Conservation (phyloP, 176 grass and related monocot species). For the Alopecurus myosuroides region DNA sequence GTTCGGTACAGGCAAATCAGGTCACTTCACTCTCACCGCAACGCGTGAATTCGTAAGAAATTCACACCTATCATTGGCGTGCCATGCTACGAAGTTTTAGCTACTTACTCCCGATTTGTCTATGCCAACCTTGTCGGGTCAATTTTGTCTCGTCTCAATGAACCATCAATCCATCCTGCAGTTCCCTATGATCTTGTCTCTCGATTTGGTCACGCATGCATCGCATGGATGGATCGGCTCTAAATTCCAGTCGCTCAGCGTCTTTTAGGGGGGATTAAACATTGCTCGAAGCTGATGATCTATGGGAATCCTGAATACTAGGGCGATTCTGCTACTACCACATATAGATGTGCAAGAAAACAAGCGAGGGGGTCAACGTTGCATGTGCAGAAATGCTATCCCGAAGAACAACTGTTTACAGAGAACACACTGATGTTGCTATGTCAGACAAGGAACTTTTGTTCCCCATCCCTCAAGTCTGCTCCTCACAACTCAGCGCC, state of each 20-base stretch:
- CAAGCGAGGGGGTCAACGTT: slow-evolving; percentile 25
- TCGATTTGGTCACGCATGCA: background rate
- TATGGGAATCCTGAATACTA: slow-evolving; percentile 12
- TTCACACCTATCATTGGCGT: slow-evolving; percentile 16
- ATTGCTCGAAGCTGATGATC: slow-evolving; percentile 26
- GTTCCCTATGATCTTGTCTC: slow-evolving; percentile 25
- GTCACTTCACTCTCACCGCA: background rate
- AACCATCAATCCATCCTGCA: background rate
- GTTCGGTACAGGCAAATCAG: background rate
- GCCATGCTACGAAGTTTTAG: background rate
- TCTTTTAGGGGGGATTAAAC: slow-evolving; percentile 15
- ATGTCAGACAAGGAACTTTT: slow-evolving; percentile 5
- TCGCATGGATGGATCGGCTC: slow-evolving; percentile 17
- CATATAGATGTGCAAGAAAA: slow-evolving; percentile 16
- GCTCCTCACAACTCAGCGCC: slow-evolving; percentile 2
- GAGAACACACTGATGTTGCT: background rate
- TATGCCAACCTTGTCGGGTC: slow-evolving; percentile 27
- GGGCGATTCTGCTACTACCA: slow-evolving; percentile 7
- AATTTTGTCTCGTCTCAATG: background rate
- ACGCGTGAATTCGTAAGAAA: background rate
- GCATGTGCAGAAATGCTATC: slow-evolving; percentile 12
- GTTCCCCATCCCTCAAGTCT: background rate
- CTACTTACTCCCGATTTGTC: slow-evolving; percentile 4
- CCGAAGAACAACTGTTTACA: background rate
- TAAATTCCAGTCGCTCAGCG: slow-evolving; percentile 12